Percentiles rank a stretch among this genome's conserved stretches.
phyloP scores from a whole-genome alignment of 768 basidiomycete genomes.

The Leucocoprinus birnbaumii region DNA sequence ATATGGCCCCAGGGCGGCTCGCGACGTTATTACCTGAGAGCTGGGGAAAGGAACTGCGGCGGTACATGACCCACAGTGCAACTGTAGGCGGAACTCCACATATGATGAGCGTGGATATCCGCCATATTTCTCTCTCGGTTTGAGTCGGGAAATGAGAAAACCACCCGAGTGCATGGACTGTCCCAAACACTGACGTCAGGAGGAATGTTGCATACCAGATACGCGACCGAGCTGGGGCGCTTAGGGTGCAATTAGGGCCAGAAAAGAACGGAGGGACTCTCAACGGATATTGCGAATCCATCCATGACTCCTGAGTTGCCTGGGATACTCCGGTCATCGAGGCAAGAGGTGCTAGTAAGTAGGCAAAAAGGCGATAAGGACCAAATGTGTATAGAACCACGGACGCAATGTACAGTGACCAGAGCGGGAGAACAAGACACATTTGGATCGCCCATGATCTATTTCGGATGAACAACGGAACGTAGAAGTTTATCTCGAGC shows the following conservation, averaged over 20 bases:
- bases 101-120: background rate
- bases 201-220: conserved; percentile 4
- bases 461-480: background rate
- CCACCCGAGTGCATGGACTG: conserved; percentile 17
- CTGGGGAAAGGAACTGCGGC: background rate
- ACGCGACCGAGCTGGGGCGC: background rate
- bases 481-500: conserved; percentile 1
- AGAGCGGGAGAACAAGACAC: conserved; percentile 2
- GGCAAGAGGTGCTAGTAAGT: background rate
- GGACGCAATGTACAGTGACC: background rate
- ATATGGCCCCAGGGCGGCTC: background rate
- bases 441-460: background rate
- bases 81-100: conserved; percentile 3
- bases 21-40: background rate
- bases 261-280: conserved; percentile 1
- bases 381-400: background rate
- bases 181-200: conserved; percentile 15
- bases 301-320: background rate
- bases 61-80: conserved; percentile 1
- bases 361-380: conserved; percentile 3
- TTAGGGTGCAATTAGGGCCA: background rate
- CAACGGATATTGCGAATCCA: background rate
- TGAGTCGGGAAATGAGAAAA: conserved; percentile 13
- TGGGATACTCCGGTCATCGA: background rate
- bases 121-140: conserved; percentile 12